Evolutionary conservation across 2,329 filamentous ascomycete genomes (phyloP).

Genomic region (Paecilomyces dactylethromorphus): DNA sequence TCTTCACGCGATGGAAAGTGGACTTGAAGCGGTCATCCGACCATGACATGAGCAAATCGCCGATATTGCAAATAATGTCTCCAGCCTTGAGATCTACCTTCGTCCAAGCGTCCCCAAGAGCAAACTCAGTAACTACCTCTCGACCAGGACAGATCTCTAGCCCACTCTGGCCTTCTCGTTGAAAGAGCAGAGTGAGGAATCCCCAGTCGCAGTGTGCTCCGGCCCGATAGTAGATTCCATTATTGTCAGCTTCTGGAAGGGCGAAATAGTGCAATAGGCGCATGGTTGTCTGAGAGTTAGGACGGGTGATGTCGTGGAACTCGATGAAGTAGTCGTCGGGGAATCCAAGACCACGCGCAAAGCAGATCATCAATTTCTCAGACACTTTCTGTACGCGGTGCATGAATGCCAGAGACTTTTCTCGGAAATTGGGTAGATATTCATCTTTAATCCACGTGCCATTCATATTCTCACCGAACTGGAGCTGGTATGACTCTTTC

Average conservation of each 20-base stretch:
- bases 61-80: constrained; percentile 59
- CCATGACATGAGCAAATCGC: constrained; percentile 62
- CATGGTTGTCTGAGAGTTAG: constrained; percentile 50
- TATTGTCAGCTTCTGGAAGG: constrained; percentile 29
- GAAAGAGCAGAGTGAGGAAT: constrained; percentile 57
- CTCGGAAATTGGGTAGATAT: constrained; percentile 44
- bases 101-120: constrained; percentile 56
- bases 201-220: constrained; percentile 61
- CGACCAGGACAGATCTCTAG: constrained; percentile 60
- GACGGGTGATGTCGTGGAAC: constrained; percentile 45
- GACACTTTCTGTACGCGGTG: constrained; percentile 46
- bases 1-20: constrained; percentile 59
- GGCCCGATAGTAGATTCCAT: constrained; percentile 49
- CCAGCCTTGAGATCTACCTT: constrained; percentile 51
- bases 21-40: constrained; percentile 62
- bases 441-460: constrained; percentile 47
- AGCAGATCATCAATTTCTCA: constrained; percentile 52
- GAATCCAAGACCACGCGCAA: constrained; percentile 53
- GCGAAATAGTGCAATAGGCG: constrained; percentile 53
- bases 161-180: constrained; percentile 53
- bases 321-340: constrained; percentile 51
- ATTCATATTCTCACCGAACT: constrained; percentile 52
- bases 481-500: constrained; percentile 59
- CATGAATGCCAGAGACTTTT: constrained; percentile 48
- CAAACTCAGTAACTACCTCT: constrained; percentile 55